Evolutionary conservation across 352 stramenopile genomes (phyloP), one percentile per base, ranked within the genome.

Genomic region (Phytophthora europaea): DNA sequence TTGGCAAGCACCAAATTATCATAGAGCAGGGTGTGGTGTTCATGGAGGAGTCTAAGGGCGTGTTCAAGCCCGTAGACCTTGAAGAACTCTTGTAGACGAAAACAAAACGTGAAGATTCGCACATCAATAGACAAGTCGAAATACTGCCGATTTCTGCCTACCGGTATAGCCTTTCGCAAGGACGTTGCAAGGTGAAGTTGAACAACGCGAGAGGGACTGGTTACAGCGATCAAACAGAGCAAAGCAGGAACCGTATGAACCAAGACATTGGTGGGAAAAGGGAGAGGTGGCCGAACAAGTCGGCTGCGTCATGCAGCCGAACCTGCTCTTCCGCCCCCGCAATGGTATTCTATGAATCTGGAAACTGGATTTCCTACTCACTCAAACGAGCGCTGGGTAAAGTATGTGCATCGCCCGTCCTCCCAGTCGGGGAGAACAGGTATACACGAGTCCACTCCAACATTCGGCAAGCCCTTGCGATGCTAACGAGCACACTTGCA

Each of bases 1-100:
- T 97, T 63, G 90, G 90, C 16, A 87, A 88, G 67, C 78, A 92
- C 59, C 83, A 92, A 57, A 94, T 97, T 58, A 78, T 95, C 55
- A 91, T 97, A 61, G 89, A 97, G 52, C 87, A 95, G 57, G 90
- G 88, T 45, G 85, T 97, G 5, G 84, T 96, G 38, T 95, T 89
- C 69, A 64, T 83, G n/a, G 83, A 95, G 43, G 78, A 80, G 45
- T 36, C 56, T 23, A 97, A 93, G 63, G 87, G 85, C 7, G 12
- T 68, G 23, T 97, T 92, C 67, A 80, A 90, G 28, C 88, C 90
- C 0, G 80, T 95, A 7, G 89, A 94, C 56, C 79, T 97, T 28
- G 84, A 96, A 36, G 73, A 92, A 40, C 82, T 97, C 15, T 45
- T 97, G 18, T 83, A 80, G 50, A 68, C 43, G 34, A 45, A 20